phyloP scores from a whole-genome alignment of 2,329 filamentous ascomycete species.

The Tolypocladium sp. region DNA sequence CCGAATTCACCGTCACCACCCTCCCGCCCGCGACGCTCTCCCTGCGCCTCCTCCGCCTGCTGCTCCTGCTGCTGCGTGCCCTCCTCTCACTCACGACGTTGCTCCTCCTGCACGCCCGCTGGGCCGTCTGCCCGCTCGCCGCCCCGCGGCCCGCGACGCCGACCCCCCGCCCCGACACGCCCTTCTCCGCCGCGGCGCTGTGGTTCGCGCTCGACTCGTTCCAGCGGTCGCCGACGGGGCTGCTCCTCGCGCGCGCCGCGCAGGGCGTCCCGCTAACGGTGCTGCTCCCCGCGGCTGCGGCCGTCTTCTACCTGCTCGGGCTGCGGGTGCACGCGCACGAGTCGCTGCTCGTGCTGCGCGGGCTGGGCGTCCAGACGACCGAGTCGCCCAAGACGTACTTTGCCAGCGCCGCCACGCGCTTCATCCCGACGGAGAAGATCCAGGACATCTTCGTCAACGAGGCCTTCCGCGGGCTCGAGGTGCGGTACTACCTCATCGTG shows the following conservation, averaged over 20 bases:
- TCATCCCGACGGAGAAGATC: conserved; percentile 86
- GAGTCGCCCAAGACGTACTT: conserved; percentile 56
- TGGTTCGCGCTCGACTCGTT: conserved; percentile 15
- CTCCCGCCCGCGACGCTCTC: conserved; percentile 45
- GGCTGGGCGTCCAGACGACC: conserved; percentile 83
- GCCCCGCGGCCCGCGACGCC: conserved; percentile 7
- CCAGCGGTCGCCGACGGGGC: conserved; percentile 21
- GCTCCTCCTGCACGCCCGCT: conserved; percentile 41
- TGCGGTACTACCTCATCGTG: conserved; percentile 80
- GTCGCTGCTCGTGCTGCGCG: conserved; percentile 78
- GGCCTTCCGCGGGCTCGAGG: conserved; percentile 86
- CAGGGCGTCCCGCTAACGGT: conserved; percentile 26
- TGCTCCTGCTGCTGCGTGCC: conserved; percentile 35
- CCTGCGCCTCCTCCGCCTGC: conserved; percentile 33
- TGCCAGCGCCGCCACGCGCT: conserved; percentile 34
- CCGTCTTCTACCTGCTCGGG: conserved; percentile 33
- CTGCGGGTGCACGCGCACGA: conserved; percentile 55
- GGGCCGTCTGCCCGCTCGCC: conserved; percentile 24
- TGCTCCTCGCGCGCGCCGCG: conserved; percentile 21
- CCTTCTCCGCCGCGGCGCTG: conserved; percentile 12
- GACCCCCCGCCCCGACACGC: conserved; percentile 7
- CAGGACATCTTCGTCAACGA: conserved; percentile 93
- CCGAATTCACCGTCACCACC: conserved; percentile 86
- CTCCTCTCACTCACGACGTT: conserved; percentile 31
- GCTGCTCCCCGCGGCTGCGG: conserved; percentile 25